These are phyloP conservation scores for Ceratocystis lukuohia DNA, from an alignment of 2,329 filamentous ascomycete species.

Conservation along the genomic window DNA sequence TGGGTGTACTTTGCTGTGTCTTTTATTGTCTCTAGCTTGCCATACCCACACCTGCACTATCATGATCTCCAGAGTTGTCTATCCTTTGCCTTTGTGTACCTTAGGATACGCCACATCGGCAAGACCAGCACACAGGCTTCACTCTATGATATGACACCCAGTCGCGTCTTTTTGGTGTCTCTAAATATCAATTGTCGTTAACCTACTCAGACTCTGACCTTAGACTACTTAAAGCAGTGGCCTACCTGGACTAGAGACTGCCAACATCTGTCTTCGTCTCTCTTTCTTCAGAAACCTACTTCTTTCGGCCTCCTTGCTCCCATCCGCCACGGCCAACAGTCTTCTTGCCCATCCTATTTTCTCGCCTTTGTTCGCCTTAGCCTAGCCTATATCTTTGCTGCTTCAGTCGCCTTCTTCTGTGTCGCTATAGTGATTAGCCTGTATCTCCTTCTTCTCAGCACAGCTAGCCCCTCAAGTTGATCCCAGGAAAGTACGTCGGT, in stretches of 20 bases:
- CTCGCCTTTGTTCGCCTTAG: not conserved
- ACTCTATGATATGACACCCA: conserved; percentile 1
- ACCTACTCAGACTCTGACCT: not conserved
- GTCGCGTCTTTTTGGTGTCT: not conserved
- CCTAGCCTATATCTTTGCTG: not conserved
- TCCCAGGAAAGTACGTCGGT: not conserved
- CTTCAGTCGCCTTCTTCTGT: not conserved
- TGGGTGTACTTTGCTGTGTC: not conserved
- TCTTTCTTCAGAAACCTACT: not conserved
- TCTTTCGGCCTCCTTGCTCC: not conserved
- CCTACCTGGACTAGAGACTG: not conserved
- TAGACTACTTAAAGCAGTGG: not conserved
- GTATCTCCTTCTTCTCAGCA: not conserved
- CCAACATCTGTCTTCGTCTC: not conserved
- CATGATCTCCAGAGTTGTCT: not conserved
- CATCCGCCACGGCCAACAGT: not conserved
- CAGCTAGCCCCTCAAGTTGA: not conserved
- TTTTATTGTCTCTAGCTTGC: conserved; percentile 5
- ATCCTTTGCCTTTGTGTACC: not conserved
- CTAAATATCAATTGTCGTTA: not conserved
- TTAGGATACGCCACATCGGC: not conserved
- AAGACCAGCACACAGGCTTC: not conserved
- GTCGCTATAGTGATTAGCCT: not conserved
- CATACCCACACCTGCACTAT: conserved; percentile 6
- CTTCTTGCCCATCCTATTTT: not conserved